Conservation (phyloP, 495 filamentous ascomycete species). For the Tuber magnatum region DNA sequence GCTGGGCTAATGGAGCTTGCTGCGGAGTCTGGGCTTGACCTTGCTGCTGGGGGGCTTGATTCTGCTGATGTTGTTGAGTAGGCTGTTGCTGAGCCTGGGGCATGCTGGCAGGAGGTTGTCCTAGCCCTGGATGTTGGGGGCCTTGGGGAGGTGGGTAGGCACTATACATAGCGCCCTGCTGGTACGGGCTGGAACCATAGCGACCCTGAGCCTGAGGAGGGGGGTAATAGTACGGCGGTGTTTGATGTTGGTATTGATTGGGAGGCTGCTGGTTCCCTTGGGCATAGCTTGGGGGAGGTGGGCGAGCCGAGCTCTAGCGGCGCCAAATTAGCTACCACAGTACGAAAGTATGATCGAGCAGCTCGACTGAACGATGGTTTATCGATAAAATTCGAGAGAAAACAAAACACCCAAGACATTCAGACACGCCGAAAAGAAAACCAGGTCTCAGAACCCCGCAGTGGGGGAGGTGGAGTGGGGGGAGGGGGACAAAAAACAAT, state of each 20-base stretch:
- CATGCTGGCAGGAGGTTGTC: conserved; percentile 19
- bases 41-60: conserved; percentile 15
- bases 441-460: neutral
- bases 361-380: neutral
- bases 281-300: conserved; percentile 24
- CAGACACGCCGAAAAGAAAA: neutral
- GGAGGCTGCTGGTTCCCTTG: conserved; percentile 33
- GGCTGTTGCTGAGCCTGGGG: conserved; percentile 26
- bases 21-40: conserved; percentile 42
- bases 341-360: neutral
- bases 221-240: conserved; percentile 32
- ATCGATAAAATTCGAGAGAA: neutral
- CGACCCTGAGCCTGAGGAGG: conserved; percentile 32
- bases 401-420: neutral
- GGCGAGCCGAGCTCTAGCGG: conserved; percentile 35
- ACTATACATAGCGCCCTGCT: conserved; percentile 36
- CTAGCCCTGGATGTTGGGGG: conserved; percentile 26
- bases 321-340: conserved; percentile 12
- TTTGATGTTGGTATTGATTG: conserved; percentile 32
- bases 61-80: conserved; percentile 13
- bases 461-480: neutral
- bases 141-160: conserved; percentile 34
- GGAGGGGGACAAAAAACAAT: neutral
- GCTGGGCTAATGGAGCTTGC: conserved; percentile 42
- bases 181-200: conserved; percentile 37